A percentile compares a stretch with the other conserved stretches of the same genome.
Conservation (phyloP, 768 basidiomycete genomes). For the Mycena galopus region DNA sequence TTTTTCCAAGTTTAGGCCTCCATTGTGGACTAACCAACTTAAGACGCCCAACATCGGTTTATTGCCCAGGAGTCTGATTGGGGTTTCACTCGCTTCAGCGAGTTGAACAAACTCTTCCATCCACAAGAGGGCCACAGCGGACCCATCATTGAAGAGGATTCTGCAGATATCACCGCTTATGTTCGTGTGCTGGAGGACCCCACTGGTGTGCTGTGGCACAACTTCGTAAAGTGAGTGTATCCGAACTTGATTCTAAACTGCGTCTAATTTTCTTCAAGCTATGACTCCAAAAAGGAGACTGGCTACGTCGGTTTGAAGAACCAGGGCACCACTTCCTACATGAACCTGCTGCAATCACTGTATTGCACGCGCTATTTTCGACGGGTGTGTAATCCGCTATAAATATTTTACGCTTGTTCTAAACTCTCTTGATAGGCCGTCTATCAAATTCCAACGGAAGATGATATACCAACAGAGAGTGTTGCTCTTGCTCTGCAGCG, state of each 20-base stretch:
- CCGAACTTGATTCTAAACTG: background rate
- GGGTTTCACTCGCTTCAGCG: slow-evolving; percentile 99
- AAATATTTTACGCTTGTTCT: background rate
- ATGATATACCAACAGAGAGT: slow-evolving; percentile 92
- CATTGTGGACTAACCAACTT: slow-evolving; percentile 12
- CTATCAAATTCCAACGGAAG: slow-evolving; percentile 98
- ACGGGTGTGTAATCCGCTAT: slow-evolving; percentile 65
- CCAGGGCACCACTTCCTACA: slow-evolving; percentile 99
- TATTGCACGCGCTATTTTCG: slow-evolving; percentile 96
- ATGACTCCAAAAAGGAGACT: slow-evolving; percentile 99
- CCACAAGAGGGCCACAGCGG: slow-evolving; percentile 84
- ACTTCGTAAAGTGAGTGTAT: slow-evolving; percentile 92
- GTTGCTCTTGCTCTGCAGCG: slow-evolving; percentile 96
- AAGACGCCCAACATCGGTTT: slow-evolving; percentile 97
- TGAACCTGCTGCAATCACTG: slow-evolving; percentile 98
- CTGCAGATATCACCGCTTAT: slow-evolving; percentile 95
- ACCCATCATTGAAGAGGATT: slow-evolving; percentile 96
- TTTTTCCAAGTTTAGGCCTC: slow-evolving; percentile 17
- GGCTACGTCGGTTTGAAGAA: slow-evolving; percentile 99
- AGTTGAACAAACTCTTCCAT: slow-evolving; percentile 92
- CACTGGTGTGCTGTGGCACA: slow-evolving; percentile 99
- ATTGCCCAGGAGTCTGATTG: slow-evolving; percentile 99
- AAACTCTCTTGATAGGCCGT: slow-evolving; percentile 76
- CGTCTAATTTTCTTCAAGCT: slow-evolving; percentile 68
- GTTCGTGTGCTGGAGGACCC: slow-evolving; percentile 98